Evolutionary conservation across 768 basidiomycete species (phyloP).

Genomic region (Pisolithus albus): DNA sequence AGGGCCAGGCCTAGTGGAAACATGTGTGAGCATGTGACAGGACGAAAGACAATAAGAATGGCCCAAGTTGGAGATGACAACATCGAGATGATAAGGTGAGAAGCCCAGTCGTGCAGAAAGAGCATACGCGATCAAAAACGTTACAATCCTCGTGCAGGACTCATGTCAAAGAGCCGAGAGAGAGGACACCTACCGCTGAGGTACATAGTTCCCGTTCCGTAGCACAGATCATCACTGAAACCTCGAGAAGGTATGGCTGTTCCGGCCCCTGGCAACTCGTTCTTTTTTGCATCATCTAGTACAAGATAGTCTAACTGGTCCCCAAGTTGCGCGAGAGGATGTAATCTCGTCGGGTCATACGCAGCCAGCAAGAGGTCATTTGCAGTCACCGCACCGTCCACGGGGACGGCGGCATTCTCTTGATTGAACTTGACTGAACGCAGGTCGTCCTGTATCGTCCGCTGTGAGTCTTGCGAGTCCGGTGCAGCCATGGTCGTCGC

Average conservation of each 20-base stretch:
- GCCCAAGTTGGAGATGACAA: conserved; percentile 28
- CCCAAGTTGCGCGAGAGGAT: conserved; percentile 88
- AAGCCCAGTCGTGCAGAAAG: conserved; percentile 36
- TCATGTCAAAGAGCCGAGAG: conserved; percentile 45
- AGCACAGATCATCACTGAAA: conserved; percentile 99
- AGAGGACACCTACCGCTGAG: conserved; percentile 79
- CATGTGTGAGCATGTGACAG: conserved; percentile 70
- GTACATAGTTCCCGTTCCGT: conserved; percentile 99
- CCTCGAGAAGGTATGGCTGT: conserved; percentile 93
- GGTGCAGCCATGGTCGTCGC: conserved; percentile 25
- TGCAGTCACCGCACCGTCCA: conserved; percentile 66
- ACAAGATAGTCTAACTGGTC: conserved; percentile 93
- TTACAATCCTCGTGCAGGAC: conserved; percentile 41
- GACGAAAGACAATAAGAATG: conserved; percentile 52
- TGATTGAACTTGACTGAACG: conserved; percentile 44
- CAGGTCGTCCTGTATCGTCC: conserved; percentile 42
- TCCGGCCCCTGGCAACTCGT: conserved; percentile 78
- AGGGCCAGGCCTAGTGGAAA: conserved; percentile 79
- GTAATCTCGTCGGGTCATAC: conserved; percentile 88
- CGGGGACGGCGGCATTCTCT: conserved; percentile 27
- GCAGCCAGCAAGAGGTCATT: conserved; percentile 80
- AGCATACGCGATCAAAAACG: conserved; percentile 46
- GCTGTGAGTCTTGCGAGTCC: conserved; percentile 19
- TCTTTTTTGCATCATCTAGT: conserved; percentile 95
- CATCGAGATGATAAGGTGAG: conserved; percentile 60